Conservation (phyloP, 495 filamentous ascomycete species). For the Melanomma pulvis-pyrius region DNA sequence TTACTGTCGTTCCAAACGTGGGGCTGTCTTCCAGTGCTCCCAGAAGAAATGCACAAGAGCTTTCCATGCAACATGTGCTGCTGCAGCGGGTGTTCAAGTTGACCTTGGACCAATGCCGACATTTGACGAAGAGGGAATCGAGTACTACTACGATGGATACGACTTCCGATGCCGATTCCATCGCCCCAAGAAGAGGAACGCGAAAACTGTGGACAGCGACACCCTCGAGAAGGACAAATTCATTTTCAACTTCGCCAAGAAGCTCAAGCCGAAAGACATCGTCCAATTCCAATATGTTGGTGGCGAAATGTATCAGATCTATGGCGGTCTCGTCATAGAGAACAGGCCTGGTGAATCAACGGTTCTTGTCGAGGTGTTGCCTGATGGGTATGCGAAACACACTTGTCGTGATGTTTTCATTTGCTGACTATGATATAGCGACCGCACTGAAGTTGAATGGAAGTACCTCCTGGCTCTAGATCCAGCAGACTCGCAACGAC, state of each 20-base stretch:
- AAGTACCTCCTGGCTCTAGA: constrained; percentile 74
- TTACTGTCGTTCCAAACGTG: constrained; percentile 89
- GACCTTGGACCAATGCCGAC: constrained; percentile 82
- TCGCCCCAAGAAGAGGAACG: constrained; percentile 82
- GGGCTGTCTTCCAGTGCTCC: constrained; percentile 96
- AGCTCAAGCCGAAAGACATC: constrained; percentile 71
- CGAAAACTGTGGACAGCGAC: constrained; percentile 67
- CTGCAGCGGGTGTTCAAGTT: constrained; percentile 85
- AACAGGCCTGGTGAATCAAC: constrained; percentile 77
- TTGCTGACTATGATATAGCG: constrained; percentile 52
- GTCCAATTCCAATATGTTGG: constrained; percentile 87
- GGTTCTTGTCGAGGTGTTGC: constrained; percentile 80
- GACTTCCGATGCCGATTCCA: constrained; percentile 95
- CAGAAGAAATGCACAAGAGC: constrained; percentile 90
- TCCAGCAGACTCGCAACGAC: constrained; percentile 64
- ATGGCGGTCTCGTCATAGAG: constrained; percentile 85
- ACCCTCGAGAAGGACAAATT: constrained; percentile 69
- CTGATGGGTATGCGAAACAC: constrained; percentile 70
- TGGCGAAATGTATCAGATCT: constrained; percentile 66
- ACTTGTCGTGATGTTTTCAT: background rate
- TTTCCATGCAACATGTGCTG: constrained; percentile 94
- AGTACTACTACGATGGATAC: constrained; percentile 85
- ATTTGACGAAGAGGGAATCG: constrained; percentile 87
- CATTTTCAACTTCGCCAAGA: constrained; percentile 68
- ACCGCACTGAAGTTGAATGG: constrained; percentile 72